phyloP scores from a whole-genome alignment of 2,329 filamentous ascomycete species.

The Aureobasidium mangrovei region DNA sequence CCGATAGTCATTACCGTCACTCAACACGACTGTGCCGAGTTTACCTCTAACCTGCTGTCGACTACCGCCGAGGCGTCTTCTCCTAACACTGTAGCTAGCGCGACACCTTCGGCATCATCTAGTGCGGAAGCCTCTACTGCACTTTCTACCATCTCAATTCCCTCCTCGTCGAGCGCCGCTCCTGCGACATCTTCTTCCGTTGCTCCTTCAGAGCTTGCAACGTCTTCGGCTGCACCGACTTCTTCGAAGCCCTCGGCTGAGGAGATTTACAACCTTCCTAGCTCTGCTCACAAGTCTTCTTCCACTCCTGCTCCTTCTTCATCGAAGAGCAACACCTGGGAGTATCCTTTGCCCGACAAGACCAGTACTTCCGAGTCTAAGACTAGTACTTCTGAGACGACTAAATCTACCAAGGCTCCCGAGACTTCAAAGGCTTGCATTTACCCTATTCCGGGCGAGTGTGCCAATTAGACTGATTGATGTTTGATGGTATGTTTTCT shows the following conservation, averaged over 20 bases:
- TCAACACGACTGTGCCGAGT: not conserved
- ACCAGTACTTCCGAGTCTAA: too few species aligned
- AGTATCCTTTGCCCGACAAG: too few species aligned
- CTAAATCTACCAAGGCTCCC: too few species aligned
- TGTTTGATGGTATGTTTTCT: not conserved
- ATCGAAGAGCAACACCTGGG: too few species aligned
- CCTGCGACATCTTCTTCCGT: too few species aligned
- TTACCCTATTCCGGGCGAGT: not conserved
- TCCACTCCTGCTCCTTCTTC: not conserved
- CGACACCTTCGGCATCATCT: not conserved
- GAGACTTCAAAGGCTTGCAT: not conserved
- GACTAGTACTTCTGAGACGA: too few species aligned
- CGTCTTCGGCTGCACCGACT: too few species aligned
- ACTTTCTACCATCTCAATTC: too few species aligned
- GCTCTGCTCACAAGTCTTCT: not conserved
- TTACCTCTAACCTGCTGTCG: not conserved
- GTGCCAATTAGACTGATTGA: not conserved
- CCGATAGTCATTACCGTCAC: not conserved
- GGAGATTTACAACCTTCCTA: not conserved
- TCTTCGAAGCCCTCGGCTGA: too few species aligned
- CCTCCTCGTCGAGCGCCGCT: too few species aligned
- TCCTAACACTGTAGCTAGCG: not conserved
- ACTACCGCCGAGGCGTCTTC: not conserved
- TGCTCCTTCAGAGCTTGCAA: too few species aligned
- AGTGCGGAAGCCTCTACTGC: not conserved